Base-by-base conservation (phyloP, 1,284 basidiomycete species). In the Phylloporus sp. region DNA sequence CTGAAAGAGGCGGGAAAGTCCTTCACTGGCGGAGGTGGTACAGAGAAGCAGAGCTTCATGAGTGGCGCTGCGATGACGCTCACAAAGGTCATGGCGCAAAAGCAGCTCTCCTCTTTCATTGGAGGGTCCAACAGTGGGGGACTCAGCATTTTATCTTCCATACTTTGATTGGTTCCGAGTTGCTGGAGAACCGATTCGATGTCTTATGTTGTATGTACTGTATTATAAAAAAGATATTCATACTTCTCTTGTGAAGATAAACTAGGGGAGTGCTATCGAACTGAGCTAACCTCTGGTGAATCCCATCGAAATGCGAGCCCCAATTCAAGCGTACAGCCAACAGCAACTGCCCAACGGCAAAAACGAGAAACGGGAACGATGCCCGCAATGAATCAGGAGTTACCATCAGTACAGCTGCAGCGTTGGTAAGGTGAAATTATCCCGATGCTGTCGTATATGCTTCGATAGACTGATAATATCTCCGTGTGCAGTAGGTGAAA, bases 21-120 rank as follows among this genome's bases (percentile, higher is more conserved):
- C 63, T 92, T 95, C 71, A 89, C 88, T 23, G 91, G 91, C n/a
- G 81, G 84, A 14, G 82, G 89, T 1, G 84, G 87, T 27, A 91
- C 91, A 20, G 86, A 87, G 76, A 95, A 96, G 81, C 93, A 94
- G 74, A 92, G 94, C 74, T 91, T 90, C 8, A 88, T 96, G 74
- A 94, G 92, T 72, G 86, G 91, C 20, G 94, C 94, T 58, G 94
- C 91, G 5, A 90, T 91, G 88, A 94, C 91, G 2, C 88, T 94
- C 66, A 90, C 95, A 88, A 95, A 96, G 81, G 82, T 95, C 17
- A 75, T 91, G 68, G 88, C 90, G 64, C 87, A 92, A 77, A 88
- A 86, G 57, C 91, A 92, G 80, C 83, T 92, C 68, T 81, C 85
- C 56, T 73, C 80, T 12, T 77, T 80, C 4, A 82, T 80, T 32